phyloP scores from a whole-genome alignment of 192 early-diverging fungal species.

The Neocallimastix lanati region DNA sequence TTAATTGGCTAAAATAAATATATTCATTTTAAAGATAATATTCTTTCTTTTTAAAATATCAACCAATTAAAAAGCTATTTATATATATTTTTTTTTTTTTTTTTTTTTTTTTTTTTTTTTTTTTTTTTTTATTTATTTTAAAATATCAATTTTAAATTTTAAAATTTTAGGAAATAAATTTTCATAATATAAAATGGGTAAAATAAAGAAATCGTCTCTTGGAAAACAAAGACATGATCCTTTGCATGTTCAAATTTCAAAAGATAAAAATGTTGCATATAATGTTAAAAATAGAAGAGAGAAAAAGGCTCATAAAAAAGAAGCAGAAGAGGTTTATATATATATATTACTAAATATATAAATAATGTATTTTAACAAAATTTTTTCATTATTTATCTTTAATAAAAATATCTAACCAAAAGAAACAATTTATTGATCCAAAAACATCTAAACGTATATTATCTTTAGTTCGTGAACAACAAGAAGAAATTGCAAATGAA shows the following conservation, averaged over 20 bases:
- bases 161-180: too few species aligned
- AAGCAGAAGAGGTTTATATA: conserved; percentile 26
- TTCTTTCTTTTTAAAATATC: too few species aligned
- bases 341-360: too few species aligned
- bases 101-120: too few species aligned
- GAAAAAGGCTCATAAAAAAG: conserved; percentile 32
- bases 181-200: conserved; percentile 8
- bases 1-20: too few species aligned
- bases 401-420: background rate
- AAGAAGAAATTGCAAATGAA: conserved; percentile 60
- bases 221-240: conserved; percentile 58
- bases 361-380: too few species aligned
- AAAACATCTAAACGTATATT: conserved; percentile 82
- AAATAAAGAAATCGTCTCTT: conserved; percentile 1
- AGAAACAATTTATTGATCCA: conserved; percentile 58
- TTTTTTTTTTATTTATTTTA: too few species aligned
- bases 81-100: too few species aligned
- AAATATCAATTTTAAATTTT: too few species aligned
- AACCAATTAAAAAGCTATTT: too few species aligned
- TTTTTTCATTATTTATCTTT: too few species aligned
- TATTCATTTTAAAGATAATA: too few species aligned
- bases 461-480: conserved; percentile 73
- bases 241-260: conserved; percentile 53
- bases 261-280: conserved; percentile 29
- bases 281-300: conserved; percentile 22